Base-by-base conservation (phyloP, 306 rosid genomes). In the Castanea sativa region DNA sequence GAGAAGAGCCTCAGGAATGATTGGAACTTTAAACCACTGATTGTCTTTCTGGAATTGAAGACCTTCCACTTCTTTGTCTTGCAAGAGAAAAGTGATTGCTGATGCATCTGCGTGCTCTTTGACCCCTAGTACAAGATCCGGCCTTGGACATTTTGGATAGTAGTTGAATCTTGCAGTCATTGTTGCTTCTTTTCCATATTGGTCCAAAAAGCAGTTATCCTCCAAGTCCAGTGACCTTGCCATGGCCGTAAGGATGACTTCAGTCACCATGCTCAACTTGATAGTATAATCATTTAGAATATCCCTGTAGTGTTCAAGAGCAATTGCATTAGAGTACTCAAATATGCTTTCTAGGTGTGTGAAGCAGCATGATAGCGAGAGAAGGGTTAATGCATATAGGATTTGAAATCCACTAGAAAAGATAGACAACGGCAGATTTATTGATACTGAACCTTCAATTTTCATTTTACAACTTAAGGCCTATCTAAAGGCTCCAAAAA, bases 101-200 rank as follows among this genome's bases (percentile, higher is more conserved):
- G 94, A 80, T 78, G 93, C 91, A 83, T 94, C 98, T 5, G 96
- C 87, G 32, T 94, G 97, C 12, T 93, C 87, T 76, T 92, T 90
- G 14, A 78, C 5, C 6, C 98, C 98, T 0, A 90, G 87, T 73
- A 88, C 93, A 59, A 75, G 87, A 56, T 92, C 94, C 12, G 98
- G 81, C 76, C 85, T 88, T 6, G 85, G 82, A 82, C 96, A 94
- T 63, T 78, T 88, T 0, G 97, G 97, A 78, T 90, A 94, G 83
- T 87, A 87, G 81, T 89, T 92, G 85, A 94, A 81, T 77, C 96
- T 87, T 73, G 84, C 76, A 32, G 68, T 13, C 80, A 89, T 83
- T 71, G 2, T 21, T 57, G 69, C 5, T 51, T 23, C 61, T 75
- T 92, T 90, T 45, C 93, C 92, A 71, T 85, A 80, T 76, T 88